Percentiles rank a stretch among this genome's conserved stretches.
These are phyloP conservation scores for Emergomyces pasteurianus DNA, from an alignment of 2,329 filamentous ascomycete genomes.

Conservation along the genomic window DNA sequence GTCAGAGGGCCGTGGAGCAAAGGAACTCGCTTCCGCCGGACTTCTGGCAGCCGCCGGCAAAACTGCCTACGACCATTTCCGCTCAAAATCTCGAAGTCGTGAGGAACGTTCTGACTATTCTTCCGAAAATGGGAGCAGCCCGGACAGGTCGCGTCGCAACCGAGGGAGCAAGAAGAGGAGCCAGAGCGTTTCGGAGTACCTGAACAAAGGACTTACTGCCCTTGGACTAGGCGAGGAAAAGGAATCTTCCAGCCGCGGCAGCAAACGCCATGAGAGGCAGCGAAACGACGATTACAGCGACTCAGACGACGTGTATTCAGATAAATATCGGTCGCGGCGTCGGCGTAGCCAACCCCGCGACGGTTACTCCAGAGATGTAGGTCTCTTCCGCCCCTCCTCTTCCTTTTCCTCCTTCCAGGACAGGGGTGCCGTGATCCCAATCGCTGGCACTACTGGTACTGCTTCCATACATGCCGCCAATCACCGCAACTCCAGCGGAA, in stretches of 20 bases:
- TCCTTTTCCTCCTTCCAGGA: conserved; percentile 5
- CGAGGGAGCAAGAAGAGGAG: conserved; percentile 32
- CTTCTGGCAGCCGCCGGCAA: conserved; percentile 38
- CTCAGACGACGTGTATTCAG: conserved; percentile 26
- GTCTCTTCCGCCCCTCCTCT: conserved; percentile 25
- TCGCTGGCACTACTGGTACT: neutral
- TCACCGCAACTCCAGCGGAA: neutral
- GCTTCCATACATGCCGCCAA: neutral
- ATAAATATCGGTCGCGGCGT: conserved; percentile 27
- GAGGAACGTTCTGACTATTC: conserved; percentile 20
- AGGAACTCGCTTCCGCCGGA: conserved; percentile 32
- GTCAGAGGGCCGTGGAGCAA: conserved; percentile 35
- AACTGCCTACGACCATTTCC: conserved; percentile 33
- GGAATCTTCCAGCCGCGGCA: conserved; percentile 18
- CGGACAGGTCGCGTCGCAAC: conserved; percentile 41
- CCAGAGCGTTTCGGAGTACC: conserved; percentile 35
- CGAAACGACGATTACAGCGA: conserved; percentile 19
- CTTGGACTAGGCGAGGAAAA: conserved; percentile 29
- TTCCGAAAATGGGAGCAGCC: conserved; percentile 43
- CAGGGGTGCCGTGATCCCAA: neutral
- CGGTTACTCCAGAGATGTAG: conserved; percentile 27
- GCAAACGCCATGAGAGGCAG: conserved; percentile 21
- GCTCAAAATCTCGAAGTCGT: conserved; percentile 28
- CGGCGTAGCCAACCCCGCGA: conserved; percentile 10
- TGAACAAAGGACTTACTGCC: conserved; percentile 33